Conservation (phyloP, 148 eudicot genomes). For the Simmondsia chinensis region DNA sequence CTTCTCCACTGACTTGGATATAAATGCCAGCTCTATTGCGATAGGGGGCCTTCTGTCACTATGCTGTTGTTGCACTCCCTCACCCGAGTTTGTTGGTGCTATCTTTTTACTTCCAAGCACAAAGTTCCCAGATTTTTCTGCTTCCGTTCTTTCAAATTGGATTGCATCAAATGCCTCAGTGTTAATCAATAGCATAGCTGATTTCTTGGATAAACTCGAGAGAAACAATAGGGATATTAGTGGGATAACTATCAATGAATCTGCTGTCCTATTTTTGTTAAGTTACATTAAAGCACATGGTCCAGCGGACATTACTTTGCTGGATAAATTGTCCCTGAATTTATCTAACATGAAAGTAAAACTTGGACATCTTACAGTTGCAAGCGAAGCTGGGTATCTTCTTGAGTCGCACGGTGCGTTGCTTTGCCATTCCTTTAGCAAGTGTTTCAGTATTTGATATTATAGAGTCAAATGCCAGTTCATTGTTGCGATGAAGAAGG, state of each 20-base stretch:
- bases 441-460: too few species aligned
- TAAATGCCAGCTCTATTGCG: conserved; percentile 8
- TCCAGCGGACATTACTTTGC: conserved; percentile 5
- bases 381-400: conserved; percentile 14
- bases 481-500: too few species aligned
- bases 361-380: conserved; percentile 7
- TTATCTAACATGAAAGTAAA: conserved; percentile 17
- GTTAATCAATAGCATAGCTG: conserved; percentile 15
- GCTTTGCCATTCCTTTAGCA: too few species aligned
- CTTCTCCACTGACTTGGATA: conserved; percentile 23
- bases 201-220: conserved; percentile 22
- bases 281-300: conserved; percentile 16
- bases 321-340: conserved; percentile 12
- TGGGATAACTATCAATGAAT: conserved; percentile 16
- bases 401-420: conserved; percentile 6
- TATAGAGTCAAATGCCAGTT: too few species aligned
- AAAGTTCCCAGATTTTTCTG: conserved; percentile 24
- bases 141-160: conserved; percentile 30
- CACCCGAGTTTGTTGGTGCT: conserved; percentile 32
- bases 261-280: conserved; percentile 23
- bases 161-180: conserved; percentile 8
- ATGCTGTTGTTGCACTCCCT: conserved; percentile 21
- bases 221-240: conserved; percentile 6
- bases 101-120: conserved; percentile 26
- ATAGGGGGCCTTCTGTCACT: conserved; percentile 20